Percentiles rank a stretch among this genome's conserved stretches.
These are phyloP conservation scores for Scutellospora calospora DNA, from an alignment of 371 early-diverging fungal species.

Conservation along the genomic window DNA sequence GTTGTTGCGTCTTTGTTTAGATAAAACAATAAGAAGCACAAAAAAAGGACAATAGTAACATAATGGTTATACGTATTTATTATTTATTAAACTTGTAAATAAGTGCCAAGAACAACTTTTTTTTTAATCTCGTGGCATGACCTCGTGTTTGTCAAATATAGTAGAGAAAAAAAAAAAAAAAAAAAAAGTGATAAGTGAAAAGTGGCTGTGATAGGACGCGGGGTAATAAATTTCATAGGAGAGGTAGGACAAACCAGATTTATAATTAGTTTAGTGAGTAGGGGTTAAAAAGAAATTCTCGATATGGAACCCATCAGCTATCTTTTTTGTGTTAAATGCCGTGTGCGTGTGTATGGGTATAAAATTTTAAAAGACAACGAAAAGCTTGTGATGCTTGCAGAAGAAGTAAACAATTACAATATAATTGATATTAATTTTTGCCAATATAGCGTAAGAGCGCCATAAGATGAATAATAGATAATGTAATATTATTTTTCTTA, in stretches of 20 bases:
- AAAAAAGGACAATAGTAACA: neutral
- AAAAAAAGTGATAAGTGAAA: neutral
- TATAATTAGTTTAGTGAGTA: neutral
- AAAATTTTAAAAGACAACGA: neutral
- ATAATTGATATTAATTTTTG: neutral
- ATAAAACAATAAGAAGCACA: slow-evolving; percentile 12
- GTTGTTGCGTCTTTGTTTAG: too few species aligned
- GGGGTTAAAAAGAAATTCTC: slow-evolving; percentile 12
- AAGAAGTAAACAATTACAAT: slow-evolving; percentile 23
- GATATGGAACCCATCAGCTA: neutral
- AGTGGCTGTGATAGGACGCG: slow-evolving; percentile 1
- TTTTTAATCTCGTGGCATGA: slow-evolving; percentile 21
- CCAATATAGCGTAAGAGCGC: too few species aligned
- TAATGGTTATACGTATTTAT: neutral
- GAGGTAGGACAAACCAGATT: neutral
- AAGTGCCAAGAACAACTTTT: neutral
- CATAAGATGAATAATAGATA: too few species aligned
- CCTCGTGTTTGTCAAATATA: slow-evolving; percentile 3
- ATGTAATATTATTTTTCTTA: too few species aligned
- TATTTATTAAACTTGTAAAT: neutral
- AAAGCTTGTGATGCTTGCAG: slow-evolving; percentile 33
- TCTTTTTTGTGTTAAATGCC: too few species aligned
- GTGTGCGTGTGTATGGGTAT: slow-evolving; percentile 22
- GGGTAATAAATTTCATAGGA: slow-evolving; percentile 9
- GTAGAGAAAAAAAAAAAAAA: too few species aligned